These are phyloP conservation scores for Turritis glabra DNA, from an alignment of 345 rosid genomes.

Conservation along the genomic window DNA sequence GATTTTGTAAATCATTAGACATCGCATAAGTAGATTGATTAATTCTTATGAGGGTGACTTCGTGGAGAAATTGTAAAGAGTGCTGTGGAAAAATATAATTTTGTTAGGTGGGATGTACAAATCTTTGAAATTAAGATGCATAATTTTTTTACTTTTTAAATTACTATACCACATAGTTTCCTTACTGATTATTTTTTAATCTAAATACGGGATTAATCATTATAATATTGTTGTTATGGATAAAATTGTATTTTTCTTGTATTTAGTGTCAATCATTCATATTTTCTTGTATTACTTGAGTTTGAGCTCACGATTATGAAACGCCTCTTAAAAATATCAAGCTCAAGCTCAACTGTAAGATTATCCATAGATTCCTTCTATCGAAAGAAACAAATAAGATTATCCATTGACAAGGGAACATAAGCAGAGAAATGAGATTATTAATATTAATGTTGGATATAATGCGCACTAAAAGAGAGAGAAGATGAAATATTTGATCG, in stretches of 20 bases:
- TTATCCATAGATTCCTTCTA: not conserved
- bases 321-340: no score
- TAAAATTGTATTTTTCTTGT: no score
- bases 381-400: not conserved
- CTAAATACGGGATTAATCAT: no score
- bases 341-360: no score
- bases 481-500: constrained; percentile 19
- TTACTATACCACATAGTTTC: not conserved
- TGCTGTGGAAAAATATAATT: not conserved
- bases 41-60: constrained; percentile 20
- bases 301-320: no score
- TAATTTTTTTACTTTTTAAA: not conserved
- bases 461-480: constrained; percentile 31
- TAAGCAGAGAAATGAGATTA: not conserved
- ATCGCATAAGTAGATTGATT: constrained; percentile 2
- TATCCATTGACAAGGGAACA: not conserved
- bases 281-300: no score
- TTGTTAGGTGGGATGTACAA: not conserved
- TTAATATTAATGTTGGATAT: not conserved
- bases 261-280: no score
- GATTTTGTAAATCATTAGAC: not conserved
- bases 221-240: no score
- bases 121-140: not conserved
- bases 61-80: not conserved
- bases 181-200: not conserved